Conservation (phyloP, 176 grass and related monocot genomes). For the Musa acuminata region DNA sequence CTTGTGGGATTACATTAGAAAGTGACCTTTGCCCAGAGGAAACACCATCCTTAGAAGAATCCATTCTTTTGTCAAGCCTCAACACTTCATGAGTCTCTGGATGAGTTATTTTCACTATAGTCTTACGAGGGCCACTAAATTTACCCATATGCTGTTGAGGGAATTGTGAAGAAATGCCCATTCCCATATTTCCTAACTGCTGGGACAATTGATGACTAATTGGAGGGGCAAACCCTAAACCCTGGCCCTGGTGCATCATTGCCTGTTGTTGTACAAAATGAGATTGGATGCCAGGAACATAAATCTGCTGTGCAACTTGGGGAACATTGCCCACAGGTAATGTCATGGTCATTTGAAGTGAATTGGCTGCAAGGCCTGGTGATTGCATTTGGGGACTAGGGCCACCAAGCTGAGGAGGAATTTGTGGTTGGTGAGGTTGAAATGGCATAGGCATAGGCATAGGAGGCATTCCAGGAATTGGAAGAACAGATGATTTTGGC, state of each 20-base stretch:
- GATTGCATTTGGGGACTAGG: constrained; percentile 38
- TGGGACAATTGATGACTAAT: constrained; percentile 34
- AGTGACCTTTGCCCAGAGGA: constrained; percentile 37
- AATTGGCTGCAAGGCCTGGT: constrained; percentile 48
- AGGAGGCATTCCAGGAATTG: constrained; percentile 12
- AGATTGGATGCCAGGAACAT: constrained; percentile 48
- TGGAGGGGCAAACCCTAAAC: constrained; percentile 40
- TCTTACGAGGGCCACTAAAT: constrained; percentile 36
- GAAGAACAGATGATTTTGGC: constrained; percentile 19
- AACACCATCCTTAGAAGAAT: constrained; percentile 11
- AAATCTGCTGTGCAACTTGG: constrained; percentile 58
- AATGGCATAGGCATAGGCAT: constrained; percentile 15
- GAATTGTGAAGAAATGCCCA: constrained; percentile 34
- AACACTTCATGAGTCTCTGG: constrained; percentile 83
- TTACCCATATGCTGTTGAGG: constrained; percentile 44
- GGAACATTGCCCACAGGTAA: constrained; percentile 38
- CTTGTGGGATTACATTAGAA: constrained; percentile 31
- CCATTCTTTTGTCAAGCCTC: constrained; percentile 42
- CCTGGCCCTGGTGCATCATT: constrained; percentile 65
- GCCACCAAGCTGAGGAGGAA: constrained; percentile 55
- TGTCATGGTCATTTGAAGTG: constrained; percentile 68
- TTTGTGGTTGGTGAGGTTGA: constrained; percentile 45
- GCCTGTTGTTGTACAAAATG: constrained; percentile 49
- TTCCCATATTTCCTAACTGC: constrained; percentile 48
- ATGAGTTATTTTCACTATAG: constrained; percentile 65